A percentile compares a stretch with the other conserved stretches of the same genome.
Evolutionary conservation across 495 filamentous ascomycete genomes (phyloP).

Genomic region (Daldinia caldariorum): DNA sequence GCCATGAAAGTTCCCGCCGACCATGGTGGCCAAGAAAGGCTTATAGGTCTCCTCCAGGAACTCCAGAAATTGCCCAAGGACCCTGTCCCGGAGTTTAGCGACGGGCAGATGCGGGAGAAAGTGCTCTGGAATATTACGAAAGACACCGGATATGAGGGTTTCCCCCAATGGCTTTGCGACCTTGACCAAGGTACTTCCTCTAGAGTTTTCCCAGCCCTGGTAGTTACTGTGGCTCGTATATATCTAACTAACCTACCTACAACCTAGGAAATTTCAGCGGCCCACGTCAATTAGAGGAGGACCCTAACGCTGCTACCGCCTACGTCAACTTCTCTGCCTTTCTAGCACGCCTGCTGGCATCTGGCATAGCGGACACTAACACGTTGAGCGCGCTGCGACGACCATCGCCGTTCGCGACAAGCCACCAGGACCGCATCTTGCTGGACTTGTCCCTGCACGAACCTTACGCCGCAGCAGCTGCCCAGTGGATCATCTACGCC

Average conservation of each 20-base stretch:
- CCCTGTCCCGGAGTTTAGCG: neutral
- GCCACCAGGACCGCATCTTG: neutral
- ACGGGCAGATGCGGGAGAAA: neutral
- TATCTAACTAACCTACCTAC: neutral
- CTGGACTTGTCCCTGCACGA: neutral
- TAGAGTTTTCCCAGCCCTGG: neutral
- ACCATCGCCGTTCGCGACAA: neutral
- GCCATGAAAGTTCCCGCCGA: neutral
- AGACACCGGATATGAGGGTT: neutral
- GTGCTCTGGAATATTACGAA: neutral
- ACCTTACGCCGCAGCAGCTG: neutral
- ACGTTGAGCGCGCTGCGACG: neutral
- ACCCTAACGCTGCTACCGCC: neutral
- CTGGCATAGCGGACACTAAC: neutral
- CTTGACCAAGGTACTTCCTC: conserved; percentile 1
- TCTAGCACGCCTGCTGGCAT: neutral
- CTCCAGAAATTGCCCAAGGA: neutral
- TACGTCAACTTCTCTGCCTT: conserved; percentile 3
- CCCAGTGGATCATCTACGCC: neutral
- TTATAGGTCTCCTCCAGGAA: neutral
- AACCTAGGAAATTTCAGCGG: neutral
- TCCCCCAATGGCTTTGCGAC: neutral
- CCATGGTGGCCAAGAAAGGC: neutral
- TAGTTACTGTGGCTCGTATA: neutral
- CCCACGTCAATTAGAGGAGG: neutral